Evolutionary conservation across 148 eudicot genomes (phyloP).

Genomic region (Rhododendron henanense): DNA sequence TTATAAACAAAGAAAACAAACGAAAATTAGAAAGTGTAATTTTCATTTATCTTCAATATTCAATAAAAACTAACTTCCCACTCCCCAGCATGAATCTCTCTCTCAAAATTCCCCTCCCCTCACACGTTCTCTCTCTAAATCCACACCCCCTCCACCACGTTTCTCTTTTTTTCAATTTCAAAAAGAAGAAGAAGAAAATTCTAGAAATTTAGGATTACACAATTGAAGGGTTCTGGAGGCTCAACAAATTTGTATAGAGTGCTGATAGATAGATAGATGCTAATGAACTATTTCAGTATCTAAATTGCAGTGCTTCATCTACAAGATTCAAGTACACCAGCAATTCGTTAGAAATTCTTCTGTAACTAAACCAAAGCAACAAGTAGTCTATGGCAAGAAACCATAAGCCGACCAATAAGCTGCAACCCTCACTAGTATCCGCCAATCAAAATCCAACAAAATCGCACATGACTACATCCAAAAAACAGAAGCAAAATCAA

Average conservation of each 20-base stretch:
- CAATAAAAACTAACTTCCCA: neutral
- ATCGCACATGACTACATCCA: neutral
- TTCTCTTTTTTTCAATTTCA: neutral
- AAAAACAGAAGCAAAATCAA: neutral
- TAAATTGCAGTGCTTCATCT: neutral
- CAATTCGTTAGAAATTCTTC: neutral
- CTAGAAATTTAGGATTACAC: neutral
- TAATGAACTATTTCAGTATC: neutral
- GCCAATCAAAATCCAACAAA: neutral
- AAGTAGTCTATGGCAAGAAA: neutral
- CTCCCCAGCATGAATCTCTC: neutral
- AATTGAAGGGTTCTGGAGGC: neutral
- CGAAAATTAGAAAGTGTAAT: neutral
- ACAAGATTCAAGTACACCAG: neutral
- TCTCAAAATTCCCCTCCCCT: neutral
- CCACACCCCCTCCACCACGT: neutral
- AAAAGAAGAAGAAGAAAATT: too few relatives aligned
- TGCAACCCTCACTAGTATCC: neutral
- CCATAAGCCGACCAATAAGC: neutral
- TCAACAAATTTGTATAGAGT: neutral
- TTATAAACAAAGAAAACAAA: neutral
- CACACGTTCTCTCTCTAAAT: neutral
- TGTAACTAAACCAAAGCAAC: neutral
- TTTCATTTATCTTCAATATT: neutral
- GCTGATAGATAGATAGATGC: too few relatives aligned